A percentile compares a stretch with the other conserved stretches of the same genome.
These are phyloP conservation scores for Nakazawaea siamensis DNA, from an alignment of 805 yeast genomes.

Conservation along the genomic window DNA sequence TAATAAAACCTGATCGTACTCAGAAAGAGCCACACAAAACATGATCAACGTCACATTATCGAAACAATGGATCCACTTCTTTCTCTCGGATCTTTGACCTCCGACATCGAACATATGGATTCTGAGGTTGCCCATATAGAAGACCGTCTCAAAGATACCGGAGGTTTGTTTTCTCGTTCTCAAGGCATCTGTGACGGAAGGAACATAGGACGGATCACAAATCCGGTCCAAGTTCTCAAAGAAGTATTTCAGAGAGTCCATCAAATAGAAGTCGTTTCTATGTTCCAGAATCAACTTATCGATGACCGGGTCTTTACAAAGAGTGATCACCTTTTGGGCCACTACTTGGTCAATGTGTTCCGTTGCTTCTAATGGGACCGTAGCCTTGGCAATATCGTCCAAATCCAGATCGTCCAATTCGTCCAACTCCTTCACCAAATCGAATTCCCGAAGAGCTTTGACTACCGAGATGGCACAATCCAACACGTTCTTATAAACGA, in stretches of 20 bases:
- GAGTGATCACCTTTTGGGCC: conserved; percentile 36
- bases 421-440: conserved; percentile 27
- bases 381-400: conserved; percentile 35
- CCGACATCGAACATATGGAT: conserved; percentile 80
- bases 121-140: conserved; percentile 62
- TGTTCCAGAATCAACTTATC: conserved; percentile 46
- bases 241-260: conserved; percentile 82
- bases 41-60: conserved; percentile 86
- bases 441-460: conserved; percentile 52
- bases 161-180: conserved; percentile 89
- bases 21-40: conserved; percentile 86
- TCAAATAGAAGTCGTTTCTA: conserved; percentile 65
- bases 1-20: conserved; percentile 78
- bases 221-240: conserved; percentile 61
- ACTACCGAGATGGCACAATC: conserved; percentile 70
- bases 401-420: conserved; percentile 28
- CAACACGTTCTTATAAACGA: conserved; percentile 68
- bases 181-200: conserved; percentile 69
- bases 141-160: conserved; percentile 79
- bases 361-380: conserved; percentile 44
- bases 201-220: conserved; percentile 51
- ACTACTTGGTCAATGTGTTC: conserved; percentile 41
- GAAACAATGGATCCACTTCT: conserved; percentile 92
- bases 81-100: conserved; percentile 92
- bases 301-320: conserved; percentile 56